phyloP scores from a whole-genome alignment of 2,329 filamentous ascomycete genomes.

The Fusarium robinianum region DNA sequence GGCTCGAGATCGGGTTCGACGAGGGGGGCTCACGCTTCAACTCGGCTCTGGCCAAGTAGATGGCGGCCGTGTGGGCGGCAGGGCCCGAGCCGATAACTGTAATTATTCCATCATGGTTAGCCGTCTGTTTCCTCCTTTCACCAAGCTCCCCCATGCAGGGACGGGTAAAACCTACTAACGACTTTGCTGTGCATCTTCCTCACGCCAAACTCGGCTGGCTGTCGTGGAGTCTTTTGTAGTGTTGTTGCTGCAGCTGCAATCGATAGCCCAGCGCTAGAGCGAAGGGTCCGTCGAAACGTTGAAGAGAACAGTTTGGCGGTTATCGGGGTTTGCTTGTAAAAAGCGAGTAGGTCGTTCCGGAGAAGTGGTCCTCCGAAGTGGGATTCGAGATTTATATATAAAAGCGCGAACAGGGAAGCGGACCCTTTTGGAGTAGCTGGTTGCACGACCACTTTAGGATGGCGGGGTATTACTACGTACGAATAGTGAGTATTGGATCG shows the following conservation, averaged over 20 bases:
- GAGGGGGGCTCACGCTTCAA: conserved; percentile 73
- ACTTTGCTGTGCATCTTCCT: conserved; percentile 90
- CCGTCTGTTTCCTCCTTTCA: background rate
- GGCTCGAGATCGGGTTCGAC: background rate
- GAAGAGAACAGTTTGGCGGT: conserved; percentile 91
- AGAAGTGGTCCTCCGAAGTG: no score
- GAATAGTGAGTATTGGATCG: no score
- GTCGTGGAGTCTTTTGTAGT: conserved; percentile 56
- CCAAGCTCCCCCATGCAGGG: conserved; percentile 3
- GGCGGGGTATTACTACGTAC: conserved; percentile 20
- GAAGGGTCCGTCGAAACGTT: conserved; percentile 74
- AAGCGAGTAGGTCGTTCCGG: no score
- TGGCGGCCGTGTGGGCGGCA: conserved; percentile 93
- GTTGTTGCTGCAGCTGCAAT: conserved; percentile 70
- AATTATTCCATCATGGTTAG: conserved; percentile 10
- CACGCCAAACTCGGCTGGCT: conserved; percentile 44
- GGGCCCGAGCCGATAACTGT: conserved; percentile 89
- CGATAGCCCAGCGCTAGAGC: conserved; percentile 74
- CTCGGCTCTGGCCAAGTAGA: conserved; percentile 94
- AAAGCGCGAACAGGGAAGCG: conserved; percentile 1
- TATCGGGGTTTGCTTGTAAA: no score
- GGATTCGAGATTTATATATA: background rate
- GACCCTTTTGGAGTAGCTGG: background rate
- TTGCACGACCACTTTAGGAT: no score
- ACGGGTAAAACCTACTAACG: conserved; percentile 67